These are phyloP conservation scores for Scedosporium minutisporum DNA, from an alignment of 2,329 filamentous ascomycete species.

Conservation along the genomic window DNA sequence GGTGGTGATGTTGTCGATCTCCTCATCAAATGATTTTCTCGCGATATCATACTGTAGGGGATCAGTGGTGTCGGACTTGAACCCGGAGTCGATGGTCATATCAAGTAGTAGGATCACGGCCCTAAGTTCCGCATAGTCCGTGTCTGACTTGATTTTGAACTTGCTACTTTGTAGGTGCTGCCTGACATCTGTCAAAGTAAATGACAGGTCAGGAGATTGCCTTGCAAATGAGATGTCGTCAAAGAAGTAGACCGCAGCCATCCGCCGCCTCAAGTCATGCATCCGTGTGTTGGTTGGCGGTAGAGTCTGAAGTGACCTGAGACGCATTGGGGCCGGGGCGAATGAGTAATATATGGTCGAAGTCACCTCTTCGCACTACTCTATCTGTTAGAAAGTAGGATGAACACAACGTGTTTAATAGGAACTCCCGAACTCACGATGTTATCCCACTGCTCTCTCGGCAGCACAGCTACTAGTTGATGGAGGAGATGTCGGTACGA, in stretches of 20 bases:
- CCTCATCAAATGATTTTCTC: conserved; percentile 51
- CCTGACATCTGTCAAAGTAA: conserved; percentile 34
- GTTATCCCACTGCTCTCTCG: background rate
- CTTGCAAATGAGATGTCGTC: conserved; percentile 32
- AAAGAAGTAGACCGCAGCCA: conserved; percentile 58
- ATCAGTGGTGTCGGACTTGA: conserved; percentile 18
- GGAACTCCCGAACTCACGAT: background rate
- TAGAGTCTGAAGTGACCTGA: conserved; percentile 48
- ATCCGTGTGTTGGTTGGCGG: conserved; percentile 39
- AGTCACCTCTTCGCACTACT: background rate
- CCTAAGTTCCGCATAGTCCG: conserved; percentile 60
- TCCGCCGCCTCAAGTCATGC: conserved; percentile 53
- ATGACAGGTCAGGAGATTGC: conserved; percentile 27
- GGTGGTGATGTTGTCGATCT: conserved; percentile 57
- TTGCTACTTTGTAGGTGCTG: conserved; percentile 33
- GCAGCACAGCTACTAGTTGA: background rate
- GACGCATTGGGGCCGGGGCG: conserved; percentile 40
- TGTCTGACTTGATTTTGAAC: conserved; percentile 36
- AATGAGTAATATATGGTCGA: conserved; percentile 33
- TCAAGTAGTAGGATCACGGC: conserved; percentile 62
- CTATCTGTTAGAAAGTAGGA: background rate
- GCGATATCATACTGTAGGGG: conserved; percentile 12
- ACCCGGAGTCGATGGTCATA: conserved; percentile 60
- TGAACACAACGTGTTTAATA: background rate
- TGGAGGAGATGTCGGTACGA: background rate